Conservation (phyloP, 495 filamentous ascomycete genomes). For the Talaromyces borbonicus region DNA sequence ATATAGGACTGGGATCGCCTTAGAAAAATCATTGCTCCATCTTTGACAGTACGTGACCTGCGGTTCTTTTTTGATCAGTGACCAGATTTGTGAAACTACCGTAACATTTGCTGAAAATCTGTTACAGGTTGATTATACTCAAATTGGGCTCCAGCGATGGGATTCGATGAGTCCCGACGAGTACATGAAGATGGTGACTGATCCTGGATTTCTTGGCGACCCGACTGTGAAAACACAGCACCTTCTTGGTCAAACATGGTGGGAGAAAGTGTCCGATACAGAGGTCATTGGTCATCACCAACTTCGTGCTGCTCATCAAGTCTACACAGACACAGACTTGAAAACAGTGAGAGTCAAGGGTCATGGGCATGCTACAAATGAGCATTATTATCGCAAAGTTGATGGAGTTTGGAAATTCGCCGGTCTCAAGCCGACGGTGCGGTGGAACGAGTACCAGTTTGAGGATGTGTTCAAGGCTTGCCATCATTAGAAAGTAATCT, state of each 20-base stretch:
- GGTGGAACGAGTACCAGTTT: constrained; percentile 66
- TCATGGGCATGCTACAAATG: constrained; percentile 61
- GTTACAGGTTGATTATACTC: constrained; percentile 58
- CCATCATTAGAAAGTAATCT: not conserved
- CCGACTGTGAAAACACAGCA: constrained; percentile 65
- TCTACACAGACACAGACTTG: constrained; percentile 18
- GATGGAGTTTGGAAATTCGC: constrained; percentile 78
- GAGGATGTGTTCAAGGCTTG: constrained; percentile 30
- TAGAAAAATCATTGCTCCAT: constrained; percentile 60
- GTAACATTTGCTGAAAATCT: too few relatives aligned
- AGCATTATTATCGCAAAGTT: constrained; percentile 64
- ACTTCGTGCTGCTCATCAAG: constrained; percentile 61
- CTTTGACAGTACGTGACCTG: constrained; percentile 39
- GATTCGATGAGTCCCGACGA: constrained; percentile 63
- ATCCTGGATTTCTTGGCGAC: constrained; percentile 58
- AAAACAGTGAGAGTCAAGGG: constrained; percentile 27
- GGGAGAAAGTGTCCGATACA: constrained; percentile 59
- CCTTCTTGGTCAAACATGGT: constrained; percentile 61
- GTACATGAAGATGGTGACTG: constrained; percentile 59
- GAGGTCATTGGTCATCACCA: constrained; percentile 68
- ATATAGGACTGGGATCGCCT: constrained; percentile 62
- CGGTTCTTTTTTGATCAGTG: too few relatives aligned
- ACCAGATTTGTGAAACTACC: too few relatives aligned
- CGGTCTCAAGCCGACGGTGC: constrained; percentile 58
- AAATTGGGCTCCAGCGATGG: constrained; percentile 62